Evolutionary conservation across 75 land plant species (phyloP).

Genomic region (Ceratopteris richardii): DNA sequence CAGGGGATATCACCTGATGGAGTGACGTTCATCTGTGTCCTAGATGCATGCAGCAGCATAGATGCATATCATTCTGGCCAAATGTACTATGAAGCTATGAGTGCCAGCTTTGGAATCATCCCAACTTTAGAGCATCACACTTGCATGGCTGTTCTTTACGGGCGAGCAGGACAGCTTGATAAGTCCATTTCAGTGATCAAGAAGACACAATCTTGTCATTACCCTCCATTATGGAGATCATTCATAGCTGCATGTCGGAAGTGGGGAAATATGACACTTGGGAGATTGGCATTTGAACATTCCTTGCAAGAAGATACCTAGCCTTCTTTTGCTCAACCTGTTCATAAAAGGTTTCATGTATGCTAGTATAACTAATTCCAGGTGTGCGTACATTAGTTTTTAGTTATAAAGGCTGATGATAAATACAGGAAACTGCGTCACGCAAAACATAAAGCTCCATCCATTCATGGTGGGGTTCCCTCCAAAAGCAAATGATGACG

Average conservation of each 20-base stretch:
- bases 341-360: no score
- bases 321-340: no score
- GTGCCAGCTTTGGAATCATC: constrained; percentile 5
- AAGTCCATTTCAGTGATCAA: constrained; percentile 3
- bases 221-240: constrained; percentile 5
- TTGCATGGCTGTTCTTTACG: constrained; percentile 14
- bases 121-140: constrained; percentile 14
- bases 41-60: neutral
- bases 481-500: no score
- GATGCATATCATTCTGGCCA: neutral
- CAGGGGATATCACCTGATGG: constrained; percentile 8
- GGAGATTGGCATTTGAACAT: neutral
- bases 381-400: no score
- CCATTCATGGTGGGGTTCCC: no score
- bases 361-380: no score
- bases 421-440: no score
- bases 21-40: constrained; percentile 3
- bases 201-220: constrained; percentile 2
- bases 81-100: constrained; percentile 13
- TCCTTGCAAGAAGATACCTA: no score
- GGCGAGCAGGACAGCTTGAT: constrained; percentile 11
- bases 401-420: no score
- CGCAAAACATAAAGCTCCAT: no score
- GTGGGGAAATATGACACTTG: constrained; percentile 9
- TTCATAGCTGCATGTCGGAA: constrained; percentile 6